phyloP scores from a whole-genome alignment of 208 protist species.

The Acanthamoeba culbertsoni region DNA sequence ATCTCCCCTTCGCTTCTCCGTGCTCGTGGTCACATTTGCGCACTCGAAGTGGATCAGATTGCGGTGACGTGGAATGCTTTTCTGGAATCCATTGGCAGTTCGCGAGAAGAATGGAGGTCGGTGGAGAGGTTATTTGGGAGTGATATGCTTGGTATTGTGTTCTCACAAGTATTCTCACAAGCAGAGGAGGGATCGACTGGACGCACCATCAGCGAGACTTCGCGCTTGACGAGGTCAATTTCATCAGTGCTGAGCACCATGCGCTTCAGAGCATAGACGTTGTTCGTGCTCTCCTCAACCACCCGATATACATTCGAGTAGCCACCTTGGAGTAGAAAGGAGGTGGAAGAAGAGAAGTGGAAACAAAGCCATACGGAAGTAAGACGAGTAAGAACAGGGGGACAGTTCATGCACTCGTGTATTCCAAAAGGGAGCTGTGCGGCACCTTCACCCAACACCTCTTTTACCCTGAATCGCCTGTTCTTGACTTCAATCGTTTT shows the following conservation, averaged over 20 bases:
- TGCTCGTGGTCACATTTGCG: neutral
- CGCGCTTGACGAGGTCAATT: constrained; percentile 17
- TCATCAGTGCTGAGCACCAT: constrained; percentile 7
- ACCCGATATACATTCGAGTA: constrained; percentile 51
- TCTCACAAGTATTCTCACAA: neutral
- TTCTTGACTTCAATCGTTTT: constrained; percentile 48
- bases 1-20: neutral
- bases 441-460: constrained; percentile 45
- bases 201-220: constrained; percentile 36
- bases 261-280: constrained; percentile 25
- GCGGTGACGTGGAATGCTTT: constrained; percentile 23
- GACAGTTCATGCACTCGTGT: neutral
- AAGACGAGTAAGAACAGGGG: neutral
- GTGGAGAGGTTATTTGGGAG: neutral
- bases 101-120: neutral
- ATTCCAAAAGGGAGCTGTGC: neutral
- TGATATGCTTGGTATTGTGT: neutral
- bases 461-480: constrained; percentile 8
- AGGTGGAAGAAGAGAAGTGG: neutral
- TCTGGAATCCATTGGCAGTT: neutral
- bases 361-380: neutral
- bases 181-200: neutral
- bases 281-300: constrained; percentile 39
- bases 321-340: neutral
- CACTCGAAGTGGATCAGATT: constrained; percentile 54